phyloP scores from a whole-genome alignment of 768 basidiomycete species.

The Leccinum subgranulosum region DNA sequence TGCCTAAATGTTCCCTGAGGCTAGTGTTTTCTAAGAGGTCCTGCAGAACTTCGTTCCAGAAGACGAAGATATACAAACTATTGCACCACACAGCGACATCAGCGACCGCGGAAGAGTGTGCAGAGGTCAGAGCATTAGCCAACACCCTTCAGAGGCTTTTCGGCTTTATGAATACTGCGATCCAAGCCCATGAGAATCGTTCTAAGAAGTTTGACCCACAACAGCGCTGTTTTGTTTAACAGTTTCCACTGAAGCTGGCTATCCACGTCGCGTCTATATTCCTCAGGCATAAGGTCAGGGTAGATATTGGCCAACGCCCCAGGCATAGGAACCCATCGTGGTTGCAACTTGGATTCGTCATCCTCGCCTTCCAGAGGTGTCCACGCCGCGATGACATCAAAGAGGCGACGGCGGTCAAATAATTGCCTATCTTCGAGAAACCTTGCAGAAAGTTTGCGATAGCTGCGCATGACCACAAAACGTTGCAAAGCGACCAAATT shows the following conservation, averaged over 20 bases:
- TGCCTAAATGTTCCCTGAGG: background rate
- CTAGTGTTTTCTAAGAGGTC: background rate
- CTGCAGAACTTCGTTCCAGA: background rate
- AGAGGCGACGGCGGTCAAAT: background rate
- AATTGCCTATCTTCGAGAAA: background rate
- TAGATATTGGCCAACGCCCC: background rate
- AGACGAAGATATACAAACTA: background rate
- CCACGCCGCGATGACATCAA: background rate
- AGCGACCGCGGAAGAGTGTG: background rate
- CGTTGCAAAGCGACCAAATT: background rate
- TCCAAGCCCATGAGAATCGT: background rate
- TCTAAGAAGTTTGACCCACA: background rate
- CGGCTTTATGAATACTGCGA: background rate
- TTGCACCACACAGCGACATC: background rate
- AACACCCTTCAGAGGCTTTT: background rate
- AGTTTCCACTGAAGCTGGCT: background rate
- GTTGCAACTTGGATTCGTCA: background rate
- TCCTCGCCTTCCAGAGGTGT: background rate
- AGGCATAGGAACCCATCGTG: background rate
- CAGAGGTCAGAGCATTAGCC: background rate
- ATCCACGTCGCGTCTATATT: background rate
- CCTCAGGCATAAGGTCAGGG: background rate
- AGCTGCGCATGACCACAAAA: background rate
- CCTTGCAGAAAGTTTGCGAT: background rate
- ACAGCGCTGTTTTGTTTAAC: background rate